A percentile compares a stretch with the other conserved stretches of the same genome.
phyloP scores from a whole-genome alignment of 106 monocot species.

The Phalaenopsis equestris region DNA sequence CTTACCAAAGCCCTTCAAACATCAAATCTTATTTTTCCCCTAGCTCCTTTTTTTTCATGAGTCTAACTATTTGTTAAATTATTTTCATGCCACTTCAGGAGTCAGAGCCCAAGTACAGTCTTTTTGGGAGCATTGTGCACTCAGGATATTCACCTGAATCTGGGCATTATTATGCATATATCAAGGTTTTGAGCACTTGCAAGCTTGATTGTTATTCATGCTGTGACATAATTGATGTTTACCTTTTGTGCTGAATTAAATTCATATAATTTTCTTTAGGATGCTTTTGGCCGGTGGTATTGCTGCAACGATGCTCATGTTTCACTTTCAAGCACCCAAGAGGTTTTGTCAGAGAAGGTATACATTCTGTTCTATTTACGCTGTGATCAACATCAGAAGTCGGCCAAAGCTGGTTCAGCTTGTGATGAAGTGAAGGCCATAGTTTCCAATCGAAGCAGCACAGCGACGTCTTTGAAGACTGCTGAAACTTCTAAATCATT shows the following conservation, averaged over 20 bases:
- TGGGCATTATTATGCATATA: constrained; percentile 97
- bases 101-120: constrained; percentile 65
- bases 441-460: constrained; percentile 25
- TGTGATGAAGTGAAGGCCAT: constrained; percentile 23
- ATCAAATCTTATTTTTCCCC: background rate
- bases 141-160: constrained; percentile 85
- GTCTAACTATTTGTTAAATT: background rate
- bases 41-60: background rate
- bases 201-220: constrained; percentile 7
- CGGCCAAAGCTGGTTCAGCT: constrained; percentile 25
- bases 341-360: constrained; percentile 93
- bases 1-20: background rate
- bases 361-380: constrained; percentile 86
- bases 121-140: constrained; percentile 94
- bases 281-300: constrained; percentile 84
- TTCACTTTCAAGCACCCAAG: constrained; percentile 65
- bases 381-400: constrained; percentile 34
- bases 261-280: constrained; percentile 37
- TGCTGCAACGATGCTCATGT: constrained; percentile 94
- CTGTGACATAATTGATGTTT: background rate
- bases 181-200: constrained; percentile 48
- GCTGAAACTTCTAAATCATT: constrained; percentile 24
- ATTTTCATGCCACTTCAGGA: constrained; percentile 48
- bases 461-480: constrained; percentile 13
- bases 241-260: background rate